Base-by-base conservation (phyloP, 768 basidiomycete species). In the Tylopilus sp. region DNA sequence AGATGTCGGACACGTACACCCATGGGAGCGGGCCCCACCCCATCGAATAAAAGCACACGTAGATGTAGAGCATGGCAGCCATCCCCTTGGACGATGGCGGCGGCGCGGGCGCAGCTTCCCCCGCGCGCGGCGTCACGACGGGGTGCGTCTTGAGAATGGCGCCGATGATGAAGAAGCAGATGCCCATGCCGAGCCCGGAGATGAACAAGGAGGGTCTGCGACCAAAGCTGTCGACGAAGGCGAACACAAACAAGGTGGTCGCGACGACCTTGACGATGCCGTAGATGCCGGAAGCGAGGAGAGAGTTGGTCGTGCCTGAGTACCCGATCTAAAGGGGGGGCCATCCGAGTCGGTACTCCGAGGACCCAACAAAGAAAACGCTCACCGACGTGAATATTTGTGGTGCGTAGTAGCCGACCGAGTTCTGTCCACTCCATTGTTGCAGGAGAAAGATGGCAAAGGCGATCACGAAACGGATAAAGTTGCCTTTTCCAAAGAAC, bases 31-130 rank as follows among this genome's bases (percentile, higher is more conserved):
- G 82, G 18, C 89, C 91, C 84, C 88, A 90, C 35, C 88, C 88
- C 81, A 91, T 86, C 4, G 85, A 88, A 68, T 92, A 93, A 69
- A 91, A 91, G 65, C 84, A 85, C 39, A 91, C 88, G 60, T 88
- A 94, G 48, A 93, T 80, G 64, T 93, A 94, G 25, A 93, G 69
- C 81, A 91, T 81, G 2, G 82, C 88, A 3, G 91, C 90, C 91
- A 92, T 93, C 1, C 78, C 91, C 65, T 86, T 82, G 2, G 74
- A 75, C 17, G 82, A 76, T 0, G 81, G 74, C 0, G 83, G 63
- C 0, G 79, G 77, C 3, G 61, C n/a, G 1, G 64, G 50, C 1
- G 75, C 76, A 72, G 33, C 71, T 71, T 22, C 78, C 60, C 64
- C 59, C 0, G 72, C 52, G n/a, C 2, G 67, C 58, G 75, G 74